Evolutionary conservation across 495 filamentous ascomycete species (phyloP).

Genomic region (Xylaria intraflava): DNA sequence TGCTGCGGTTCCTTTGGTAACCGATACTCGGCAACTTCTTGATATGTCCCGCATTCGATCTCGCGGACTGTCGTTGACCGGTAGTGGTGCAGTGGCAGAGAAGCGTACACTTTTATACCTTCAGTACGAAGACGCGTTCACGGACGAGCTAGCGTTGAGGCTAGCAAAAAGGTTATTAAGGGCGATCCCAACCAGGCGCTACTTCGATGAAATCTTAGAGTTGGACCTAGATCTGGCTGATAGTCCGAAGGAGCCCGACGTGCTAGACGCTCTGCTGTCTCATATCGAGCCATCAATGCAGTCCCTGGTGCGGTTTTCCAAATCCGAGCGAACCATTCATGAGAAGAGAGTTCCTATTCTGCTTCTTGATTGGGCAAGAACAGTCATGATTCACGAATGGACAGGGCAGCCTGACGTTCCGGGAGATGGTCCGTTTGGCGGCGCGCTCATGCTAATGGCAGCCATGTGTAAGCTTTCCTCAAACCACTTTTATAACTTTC

Average conservation of each 20-base stretch:
- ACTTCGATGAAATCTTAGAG: constrained; percentile 39
- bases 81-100: constrained; percentile 28
- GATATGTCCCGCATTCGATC: constrained; percentile 50
- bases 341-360: constrained; percentile 48
- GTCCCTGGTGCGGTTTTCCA: constrained; percentile 38
- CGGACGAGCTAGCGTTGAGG: constrained; percentile 44
- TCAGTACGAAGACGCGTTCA: constrained; percentile 51
- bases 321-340: constrained; percentile 40
- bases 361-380: constrained; percentile 72
- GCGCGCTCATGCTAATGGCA: constrained; percentile 66
- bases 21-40: constrained; percentile 33
- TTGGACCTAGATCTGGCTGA: constrained; percentile 23
- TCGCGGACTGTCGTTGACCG: constrained; percentile 34
- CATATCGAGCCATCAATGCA: constrained; percentile 41
- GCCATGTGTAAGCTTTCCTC: constrained; percentile 54
- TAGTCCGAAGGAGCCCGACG: constrained; percentile 29
- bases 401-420: constrained; percentile 63
- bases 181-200: constrained; percentile 42
- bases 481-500: constrained; percentile 5
- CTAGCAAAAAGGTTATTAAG: constrained; percentile 45
- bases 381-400: constrained; percentile 71
- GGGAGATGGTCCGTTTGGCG: constrained; percentile 59
- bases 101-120: constrained; percentile 41
- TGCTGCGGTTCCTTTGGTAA: constrained; percentile 45
- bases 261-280: constrained; percentile 41